Base-by-base conservation (phyloP, 805 yeast genomes). In the Grigorovia transvaalensis region DNA sequence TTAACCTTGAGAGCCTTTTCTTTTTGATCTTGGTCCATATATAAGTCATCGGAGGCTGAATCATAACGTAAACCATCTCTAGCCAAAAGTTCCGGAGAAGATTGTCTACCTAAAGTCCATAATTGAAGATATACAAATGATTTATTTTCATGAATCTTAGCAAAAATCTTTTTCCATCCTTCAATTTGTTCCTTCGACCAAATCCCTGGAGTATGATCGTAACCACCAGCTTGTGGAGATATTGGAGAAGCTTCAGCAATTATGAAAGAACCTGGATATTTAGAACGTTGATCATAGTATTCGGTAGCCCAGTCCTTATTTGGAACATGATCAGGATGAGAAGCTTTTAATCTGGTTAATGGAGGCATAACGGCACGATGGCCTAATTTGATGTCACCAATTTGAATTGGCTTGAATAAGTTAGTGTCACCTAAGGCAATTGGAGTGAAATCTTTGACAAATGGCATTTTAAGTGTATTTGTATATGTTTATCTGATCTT, bases 201-300 rank as follows among this genome's bases (percentile, higher is more conserved):
- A 49, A 81, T 72, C 57, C 82, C 81, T 23, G 86, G 84, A 4
- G 71, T 75, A 33, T 63, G 53, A n/a, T 62, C 64, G 53, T 69
- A 72, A 23, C 76, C 70, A 48, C 82, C 77, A 43, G 69, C 64
- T 51, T 62, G 68, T 1, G 67, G 59, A 13, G 79, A 67, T 15
- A 74, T 72, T 57, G 71, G 72, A 1, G 84, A 75, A 13, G 80
- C 88, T 62, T 84, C 89, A 9, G 83, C 68, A 56, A 80, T 75
- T 35, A 82, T 56, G 54, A 84, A 65, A 17, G 85, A 75, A 18
- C 88, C 88, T 18, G 78, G 76, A 51, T 68, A 66, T 47, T 68
- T 59, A 0, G 87, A 74, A 57, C 87, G 72, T 57, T 80, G 79
- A 27, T 62, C 70, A 60, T 84, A 84, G 64, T 82, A 81, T 54